Evolutionary conservation across 2,329 filamentous ascomycete genomes (phyloP).

Genomic region (Scedosporium apiospermum): DNA sequence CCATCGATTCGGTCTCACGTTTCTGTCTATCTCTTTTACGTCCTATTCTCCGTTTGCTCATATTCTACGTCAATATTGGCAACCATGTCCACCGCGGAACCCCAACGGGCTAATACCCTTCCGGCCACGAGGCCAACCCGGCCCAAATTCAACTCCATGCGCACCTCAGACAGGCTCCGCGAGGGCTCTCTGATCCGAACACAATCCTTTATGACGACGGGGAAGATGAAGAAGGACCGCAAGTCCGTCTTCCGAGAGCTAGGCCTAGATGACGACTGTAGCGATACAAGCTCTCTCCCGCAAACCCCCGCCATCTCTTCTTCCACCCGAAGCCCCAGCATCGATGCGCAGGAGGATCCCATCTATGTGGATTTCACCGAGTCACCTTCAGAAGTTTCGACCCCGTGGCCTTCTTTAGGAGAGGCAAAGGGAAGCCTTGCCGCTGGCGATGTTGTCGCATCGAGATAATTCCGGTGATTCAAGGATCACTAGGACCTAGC

Average conservation of each 20-base stretch:
- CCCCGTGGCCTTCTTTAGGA: neutral
- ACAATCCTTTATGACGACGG: conserved; percentile 28
- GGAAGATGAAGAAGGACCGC: conserved; percentile 38
- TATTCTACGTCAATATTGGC: neutral
- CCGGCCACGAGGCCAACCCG: neutral
- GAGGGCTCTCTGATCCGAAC: conserved; percentile 31
- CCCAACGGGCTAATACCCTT: neutral
- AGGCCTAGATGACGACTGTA: conserved; percentile 30
- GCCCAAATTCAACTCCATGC: conserved; percentile 27
- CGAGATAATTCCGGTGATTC: too few species aligned
- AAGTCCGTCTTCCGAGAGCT: conserved; percentile 44
- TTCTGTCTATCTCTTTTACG: neutral
- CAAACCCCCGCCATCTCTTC: neutral
- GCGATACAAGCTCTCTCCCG: neutral
- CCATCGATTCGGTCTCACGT: neutral
- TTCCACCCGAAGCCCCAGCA: neutral
- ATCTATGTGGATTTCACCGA: neutral
- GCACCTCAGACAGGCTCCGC: conserved; percentile 41
- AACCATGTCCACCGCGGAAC: neutral
- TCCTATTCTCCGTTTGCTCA: neutral
- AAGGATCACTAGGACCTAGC: too few species aligned
- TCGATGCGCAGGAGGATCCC: neutral
- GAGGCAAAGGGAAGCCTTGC: neutral
- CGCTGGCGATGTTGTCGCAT: neutral
- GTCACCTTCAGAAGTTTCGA: neutral